phyloP scores from a whole-genome alignment of 2,329 filamentous ascomycete genomes.

The Byssoonygena ceratinophila region DNA sequence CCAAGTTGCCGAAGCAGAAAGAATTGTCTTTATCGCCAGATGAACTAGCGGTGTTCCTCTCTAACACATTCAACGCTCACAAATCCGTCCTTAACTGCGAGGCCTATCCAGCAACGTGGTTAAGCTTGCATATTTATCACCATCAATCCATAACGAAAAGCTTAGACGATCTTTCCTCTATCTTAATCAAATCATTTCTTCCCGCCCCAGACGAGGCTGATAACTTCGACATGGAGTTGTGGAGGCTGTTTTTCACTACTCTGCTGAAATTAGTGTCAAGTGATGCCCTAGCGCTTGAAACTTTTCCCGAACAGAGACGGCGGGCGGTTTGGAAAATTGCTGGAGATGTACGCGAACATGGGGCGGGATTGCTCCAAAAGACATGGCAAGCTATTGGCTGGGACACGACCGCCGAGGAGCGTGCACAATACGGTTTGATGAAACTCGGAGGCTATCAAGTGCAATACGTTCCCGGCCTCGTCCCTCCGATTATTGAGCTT shows the following conservation, averaged over 20 bases:
- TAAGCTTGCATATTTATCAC: conserved; percentile 87
- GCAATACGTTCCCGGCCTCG: conserved; percentile 87
- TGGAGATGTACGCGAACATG: conserved; percentile 84
- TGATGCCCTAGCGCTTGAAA: conserved; percentile 79
- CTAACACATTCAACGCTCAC: conserved; percentile 70
- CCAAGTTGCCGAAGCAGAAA: conserved; percentile 62
- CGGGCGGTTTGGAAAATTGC: conserved; percentile 98
- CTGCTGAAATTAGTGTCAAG: conserved; percentile 82
- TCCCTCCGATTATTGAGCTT: conserved; percentile 82
- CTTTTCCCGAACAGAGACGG: conserved; percentile 92
- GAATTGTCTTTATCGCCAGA: conserved; percentile 66
- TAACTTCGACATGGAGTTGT: conserved; percentile 81
- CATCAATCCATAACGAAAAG: conserved; percentile 82
- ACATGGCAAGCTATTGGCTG: conserved; percentile 96
- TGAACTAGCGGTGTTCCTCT: conserved; percentile 63
- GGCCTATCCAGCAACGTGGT: conserved; percentile 79
- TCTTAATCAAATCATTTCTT: conserved; percentile 72
- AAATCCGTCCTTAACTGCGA: conserved; percentile 82
- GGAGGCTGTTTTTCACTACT: conserved; percentile 86
- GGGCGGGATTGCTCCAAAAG: conserved; percentile 69
- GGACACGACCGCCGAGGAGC: conserved; percentile 77
- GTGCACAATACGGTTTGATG: conserved; percentile 61
- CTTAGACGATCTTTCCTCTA: conserved; percentile 67
- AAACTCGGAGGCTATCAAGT: conserved; percentile 96
- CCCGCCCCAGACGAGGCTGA: conserved; percentile 87